Evolutionary conservation across 2,329 filamentous ascomycete species (phyloP).

Genomic region (Xylaria sp.): DNA sequence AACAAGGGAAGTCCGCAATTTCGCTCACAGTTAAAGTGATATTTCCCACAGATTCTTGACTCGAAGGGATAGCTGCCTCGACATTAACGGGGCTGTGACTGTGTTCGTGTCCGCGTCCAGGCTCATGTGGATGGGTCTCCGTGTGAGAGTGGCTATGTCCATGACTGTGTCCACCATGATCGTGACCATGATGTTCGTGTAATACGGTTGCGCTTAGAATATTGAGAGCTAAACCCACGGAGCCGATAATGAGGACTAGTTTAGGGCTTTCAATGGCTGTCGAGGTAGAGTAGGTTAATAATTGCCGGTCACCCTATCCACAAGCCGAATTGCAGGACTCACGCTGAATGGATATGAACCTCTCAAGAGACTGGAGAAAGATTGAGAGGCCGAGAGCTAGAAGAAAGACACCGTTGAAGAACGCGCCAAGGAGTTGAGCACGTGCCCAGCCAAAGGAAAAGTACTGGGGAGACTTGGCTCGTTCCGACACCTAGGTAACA

Average conservation of each 20-base stretch:
- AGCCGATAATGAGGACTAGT: constrained; percentile 75
- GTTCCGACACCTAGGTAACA: constrained; percentile 64
- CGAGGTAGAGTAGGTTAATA: constrained; percentile 23
- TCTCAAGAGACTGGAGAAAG: constrained; percentile 76
- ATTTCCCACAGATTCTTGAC: constrained; percentile 43
- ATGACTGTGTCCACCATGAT: constrained; percentile 50
- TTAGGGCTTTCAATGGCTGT: constrained; percentile 72
- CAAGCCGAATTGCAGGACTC: constrained; percentile 39
- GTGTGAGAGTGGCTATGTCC: constrained; percentile 51
- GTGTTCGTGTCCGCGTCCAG: constrained; percentile 40
- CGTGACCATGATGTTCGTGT: constrained; percentile 62
- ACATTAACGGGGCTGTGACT: constrained; percentile 47
- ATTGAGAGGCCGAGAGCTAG: constrained; percentile 78
- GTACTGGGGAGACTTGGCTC: constrained; percentile 64
- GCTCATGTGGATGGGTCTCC: constrained; percentile 40
- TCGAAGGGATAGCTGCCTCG: constrained; percentile 42
- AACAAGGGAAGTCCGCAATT: background rate
- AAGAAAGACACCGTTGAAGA: constrained; percentile 83
- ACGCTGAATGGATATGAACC: constrained; percentile 70
- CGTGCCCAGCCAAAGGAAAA: constrained; percentile 82
- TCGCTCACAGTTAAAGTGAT: constrained; percentile 44
- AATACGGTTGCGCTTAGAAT: constrained; percentile 73
- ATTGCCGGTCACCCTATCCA: background rate
- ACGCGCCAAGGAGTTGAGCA: constrained; percentile 77
- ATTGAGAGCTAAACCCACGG: constrained; percentile 73